phyloP scores from a whole-genome alignment of 129 eudicot species.

The Pseudognaphalium luteoalbum region DNA sequence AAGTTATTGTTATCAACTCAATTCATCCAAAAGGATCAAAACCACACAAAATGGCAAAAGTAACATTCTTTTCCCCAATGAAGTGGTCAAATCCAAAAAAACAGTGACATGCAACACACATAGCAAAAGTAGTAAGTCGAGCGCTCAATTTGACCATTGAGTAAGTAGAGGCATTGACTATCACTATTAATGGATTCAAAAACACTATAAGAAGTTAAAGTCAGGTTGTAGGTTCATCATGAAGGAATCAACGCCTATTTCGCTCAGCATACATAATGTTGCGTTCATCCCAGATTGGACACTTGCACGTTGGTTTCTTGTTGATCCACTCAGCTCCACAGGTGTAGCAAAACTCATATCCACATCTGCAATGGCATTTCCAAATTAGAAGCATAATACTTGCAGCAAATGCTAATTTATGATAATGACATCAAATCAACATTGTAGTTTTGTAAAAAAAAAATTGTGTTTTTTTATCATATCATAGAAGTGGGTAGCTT shows the following conservation, averaged over 20 bases:
- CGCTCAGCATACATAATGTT: constrained; percentile 26
- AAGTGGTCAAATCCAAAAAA: background rate
- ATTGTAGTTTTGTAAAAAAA: background rate
- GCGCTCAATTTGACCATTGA: background rate
- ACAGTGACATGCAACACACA: background rate
- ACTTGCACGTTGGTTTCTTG: constrained; percentile 61
- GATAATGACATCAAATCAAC: background rate
- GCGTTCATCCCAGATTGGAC: constrained; percentile 63
- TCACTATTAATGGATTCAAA: background rate
- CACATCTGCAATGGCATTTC: constrained; percentile 53
- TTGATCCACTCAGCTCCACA: constrained; percentile 79
- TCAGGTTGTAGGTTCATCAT: background rate
- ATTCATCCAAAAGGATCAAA: background rate
- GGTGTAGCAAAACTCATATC: constrained; percentile 67
- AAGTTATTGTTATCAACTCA: background rate
- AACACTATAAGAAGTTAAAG: background rate
- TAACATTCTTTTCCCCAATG: background rate
- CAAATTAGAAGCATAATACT: constrained; percentile 1
- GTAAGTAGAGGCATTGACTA: constrained; percentile 3
- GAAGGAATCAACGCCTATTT: background rate
- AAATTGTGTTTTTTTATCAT: background rate
- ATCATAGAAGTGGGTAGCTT: background rate
- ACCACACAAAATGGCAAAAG: background rate
- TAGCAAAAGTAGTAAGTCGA: background rate
- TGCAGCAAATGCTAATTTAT: constrained; percentile 7